Evolutionary conservation across 2,329 filamentous ascomycete genomes (phyloP), one percentile per base, ranked within the genome.

Genomic region (Cryphonectria carpinicola): DNA sequence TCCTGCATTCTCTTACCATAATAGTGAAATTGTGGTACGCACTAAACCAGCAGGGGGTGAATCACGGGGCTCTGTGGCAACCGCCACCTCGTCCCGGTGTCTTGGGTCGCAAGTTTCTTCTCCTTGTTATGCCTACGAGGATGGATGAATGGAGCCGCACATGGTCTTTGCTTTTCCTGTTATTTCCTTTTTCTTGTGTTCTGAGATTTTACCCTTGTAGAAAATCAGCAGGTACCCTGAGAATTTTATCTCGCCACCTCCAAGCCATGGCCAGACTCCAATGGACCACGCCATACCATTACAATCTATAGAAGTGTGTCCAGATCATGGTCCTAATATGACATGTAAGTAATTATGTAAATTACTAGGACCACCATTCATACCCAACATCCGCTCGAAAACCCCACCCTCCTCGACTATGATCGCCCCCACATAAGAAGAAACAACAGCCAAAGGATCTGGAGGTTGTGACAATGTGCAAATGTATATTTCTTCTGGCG

Each of bases 1-100:
- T 28, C 32, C 5, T 35, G 28, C 41, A 28, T 52, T 4, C 5
- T 49, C 41, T 28, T 43, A 35, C 32, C 32, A 35, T 58, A 19
- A 19, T n/a, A n/a, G 19, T 49, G 46, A n/a, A n/a, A 3, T 49
- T 49, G 22, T 49, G 46, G 46, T 22, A n/a, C 46, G 11, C 37
- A 39, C 37, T 32, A 28, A 54, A 52, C 11, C 56, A 68, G 52
- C 64, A 52, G 58, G 62, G 28, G 65, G 39, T 65, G 61, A 68
- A 70, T 72, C 17, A 54, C 10, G 46, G 62, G 63, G 37, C 17
- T 39, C 39, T 46, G 65, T 49, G 62, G 17, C 65, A 39, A 17
- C 65, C 52, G 58, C 63, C 65, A 19, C 46, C 17, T 60, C 52
- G 37, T 61, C 56, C 65, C 65, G 65, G 65, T 67, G 65, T 67